Conservation (phyloP, 441 rosid genomes). For the Capsella rubella region DNA sequence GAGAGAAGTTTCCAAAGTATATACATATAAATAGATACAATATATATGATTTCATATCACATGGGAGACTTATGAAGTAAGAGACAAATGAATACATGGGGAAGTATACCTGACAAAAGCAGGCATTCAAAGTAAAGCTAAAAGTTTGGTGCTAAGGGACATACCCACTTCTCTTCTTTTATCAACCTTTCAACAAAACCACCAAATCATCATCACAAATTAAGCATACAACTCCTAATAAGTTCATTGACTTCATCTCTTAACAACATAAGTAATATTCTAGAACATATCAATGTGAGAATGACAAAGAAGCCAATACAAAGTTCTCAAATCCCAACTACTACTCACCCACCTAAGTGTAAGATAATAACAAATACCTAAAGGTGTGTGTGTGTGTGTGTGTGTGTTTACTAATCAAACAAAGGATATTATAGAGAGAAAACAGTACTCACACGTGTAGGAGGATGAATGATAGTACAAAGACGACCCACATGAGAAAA, state of each 20-base stretch:
- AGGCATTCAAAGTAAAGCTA: constrained; percentile 47
- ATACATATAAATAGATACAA: constrained; percentile 25
- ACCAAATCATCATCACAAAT: constrained; percentile 1
- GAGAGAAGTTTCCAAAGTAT: constrained; percentile 47
- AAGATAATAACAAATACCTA: no score
- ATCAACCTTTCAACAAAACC: background rate
- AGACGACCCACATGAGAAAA: constrained; percentile 40
- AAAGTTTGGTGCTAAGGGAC: constrained; percentile 45
- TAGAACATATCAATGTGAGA: constrained; percentile 3
- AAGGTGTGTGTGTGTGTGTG: no score
- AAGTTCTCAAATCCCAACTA: background rate
- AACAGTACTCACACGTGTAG: constrained; percentile 41
- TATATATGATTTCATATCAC: constrained; percentile 40
- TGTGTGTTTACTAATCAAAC: constrained; percentile 8
- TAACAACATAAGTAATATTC: constrained; percentile 1
- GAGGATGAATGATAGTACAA: constrained; percentile 36
- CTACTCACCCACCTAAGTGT: constrained; percentile 1
- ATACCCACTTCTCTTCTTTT: constrained; percentile 4
- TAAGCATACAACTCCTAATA: background rate
- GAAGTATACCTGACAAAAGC: constrained; percentile 48
- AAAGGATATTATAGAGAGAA: constrained; percentile 14
- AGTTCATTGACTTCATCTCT: constrained; percentile 3
- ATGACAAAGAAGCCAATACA: constrained; percentile 26
- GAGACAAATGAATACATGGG: constrained; percentile 47
- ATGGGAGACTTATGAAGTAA: constrained; percentile 45